Conservation (phyloP, 208 protist species). For the Histomonas meleagridis region DNA sequence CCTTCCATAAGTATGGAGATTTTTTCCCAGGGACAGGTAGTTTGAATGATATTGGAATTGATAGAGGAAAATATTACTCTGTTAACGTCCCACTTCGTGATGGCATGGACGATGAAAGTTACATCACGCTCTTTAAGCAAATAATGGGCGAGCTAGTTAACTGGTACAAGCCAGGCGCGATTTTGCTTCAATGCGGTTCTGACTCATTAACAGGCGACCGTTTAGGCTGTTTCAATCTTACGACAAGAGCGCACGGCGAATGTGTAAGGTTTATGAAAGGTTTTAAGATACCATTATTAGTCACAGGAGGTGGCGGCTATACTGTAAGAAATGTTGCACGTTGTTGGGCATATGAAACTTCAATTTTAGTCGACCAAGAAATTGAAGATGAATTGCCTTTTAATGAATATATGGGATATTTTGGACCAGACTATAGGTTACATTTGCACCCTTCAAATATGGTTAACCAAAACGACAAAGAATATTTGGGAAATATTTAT, state of each 20-base stretch:
- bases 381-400: conserved; percentile 50
- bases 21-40: conserved; percentile 91
- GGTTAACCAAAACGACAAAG: conserved; percentile 59
- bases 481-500: conserved; percentile 52
- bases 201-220: conserved; percentile 66
- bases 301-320: conserved; percentile 96
- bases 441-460: conserved; percentile 53
- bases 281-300: conserved; percentile 73
- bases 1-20: conserved; percentile 77
- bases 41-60: conserved; percentile 68
- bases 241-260: conserved; percentile 53
- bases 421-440: conserved; percentile 58
- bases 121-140: conserved; percentile 75
- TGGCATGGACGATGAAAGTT: conserved; percentile 70
- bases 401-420: conserved; percentile 68
- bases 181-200: conserved; percentile 95
- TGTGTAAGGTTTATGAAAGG: conserved; percentile 61
- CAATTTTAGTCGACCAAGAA: conserved; percentile 42
- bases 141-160: conserved; percentile 63
- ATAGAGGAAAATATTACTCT: conserved; percentile 63
- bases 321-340: conserved; percentile 86
- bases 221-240: conserved; percentile 71
- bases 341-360: conserved; percentile 92
- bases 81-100: conserved; percentile 81
- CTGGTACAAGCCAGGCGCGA: conserved; percentile 63